These are phyloP conservation scores for Podospora comata DNA, from an alignment of 495 filamentous ascomycete species.

Conservation along the genomic window DNA sequence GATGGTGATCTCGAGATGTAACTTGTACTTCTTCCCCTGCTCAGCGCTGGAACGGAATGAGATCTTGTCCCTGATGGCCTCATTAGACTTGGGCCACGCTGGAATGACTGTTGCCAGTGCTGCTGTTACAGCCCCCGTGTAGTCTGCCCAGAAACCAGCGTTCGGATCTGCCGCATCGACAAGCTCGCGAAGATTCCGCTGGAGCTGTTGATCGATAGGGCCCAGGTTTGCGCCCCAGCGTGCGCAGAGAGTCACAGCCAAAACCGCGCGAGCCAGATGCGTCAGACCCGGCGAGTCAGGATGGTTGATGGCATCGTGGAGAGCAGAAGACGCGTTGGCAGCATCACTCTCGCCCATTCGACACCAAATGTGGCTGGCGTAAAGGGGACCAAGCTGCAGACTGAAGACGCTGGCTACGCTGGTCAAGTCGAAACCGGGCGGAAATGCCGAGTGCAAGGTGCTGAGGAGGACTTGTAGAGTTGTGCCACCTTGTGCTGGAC, in stretches of 20 bases:
- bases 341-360: slow-evolving; percentile 42
- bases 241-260: slow-evolving; percentile 71
- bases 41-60: slow-evolving; percentile 32
- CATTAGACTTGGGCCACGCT: slow-evolving; percentile 27
- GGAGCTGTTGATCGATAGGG: slow-evolving; percentile 45
- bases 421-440: slow-evolving; percentile 51
- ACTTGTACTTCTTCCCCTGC: slow-evolving; percentile 28
- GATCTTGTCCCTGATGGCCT: slow-evolving; percentile 26
- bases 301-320: slow-evolving; percentile 68
- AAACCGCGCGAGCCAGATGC: slow-evolving; percentile 65
- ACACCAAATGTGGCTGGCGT: slow-evolving; percentile 47
- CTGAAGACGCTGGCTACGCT: slow-evolving; percentile 43
- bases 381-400: slow-evolving; percentile 40
- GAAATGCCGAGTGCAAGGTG: slow-evolving; percentile 52
- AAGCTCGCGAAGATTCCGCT: slow-evolving; percentile 38
- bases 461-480: slow-evolving; percentile 47
- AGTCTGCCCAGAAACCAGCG: slow-evolving; percentile 44
- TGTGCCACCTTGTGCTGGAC: slow-evolving; percentile 22
- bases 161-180: slow-evolving; percentile 33
- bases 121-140: slow-evolving; percentile 40
- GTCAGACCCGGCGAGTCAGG: slow-evolving; percentile 69
- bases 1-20: slow-evolving; percentile 34
- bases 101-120: slow-evolving; percentile 37
- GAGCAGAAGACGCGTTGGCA: slow-evolving; percentile 61
- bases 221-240: slow-evolving; percentile 69